These are phyloP conservation scores for Trapa incisa DNA, from an alignment of 345 rosid species.

Conservation along the genomic window DNA sequence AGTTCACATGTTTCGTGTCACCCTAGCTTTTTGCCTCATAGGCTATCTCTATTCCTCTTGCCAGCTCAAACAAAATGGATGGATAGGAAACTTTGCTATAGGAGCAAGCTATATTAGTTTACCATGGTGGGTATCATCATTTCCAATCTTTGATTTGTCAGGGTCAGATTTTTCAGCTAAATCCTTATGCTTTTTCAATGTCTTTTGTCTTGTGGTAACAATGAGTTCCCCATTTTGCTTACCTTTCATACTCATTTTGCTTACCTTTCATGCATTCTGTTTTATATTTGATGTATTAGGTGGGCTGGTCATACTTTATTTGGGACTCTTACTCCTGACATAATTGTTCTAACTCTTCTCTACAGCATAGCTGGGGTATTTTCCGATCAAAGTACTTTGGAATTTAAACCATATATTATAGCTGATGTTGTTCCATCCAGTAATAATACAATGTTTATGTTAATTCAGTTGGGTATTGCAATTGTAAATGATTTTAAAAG, in stretches of 20 bases:
- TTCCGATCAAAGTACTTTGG: slow-evolving; percentile 2
- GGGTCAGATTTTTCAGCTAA: no score
- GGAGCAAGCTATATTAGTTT: slow-evolving; percentile 96
- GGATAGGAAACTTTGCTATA: slow-evolving; percentile 90
- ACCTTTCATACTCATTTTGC: background rate
- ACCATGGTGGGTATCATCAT: slow-evolving; percentile 50
- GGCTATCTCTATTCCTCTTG: slow-evolving; percentile 8
- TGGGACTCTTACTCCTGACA: slow-evolving; percentile 89
- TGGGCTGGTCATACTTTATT: slow-evolving; percentile 99
- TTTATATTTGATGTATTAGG: slow-evolving; percentile 28
- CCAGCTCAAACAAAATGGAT: slow-evolving; percentile 98
- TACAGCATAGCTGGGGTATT: slow-evolving; percentile 96
- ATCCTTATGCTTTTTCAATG: no score
- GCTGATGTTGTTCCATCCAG: background rate
- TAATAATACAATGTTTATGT: slow-evolving; percentile 8
- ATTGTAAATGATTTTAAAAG: slow-evolving; percentile 98
- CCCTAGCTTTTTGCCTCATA: background rate
- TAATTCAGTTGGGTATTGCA: slow-evolving; percentile 71
- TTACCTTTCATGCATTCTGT: background rate
- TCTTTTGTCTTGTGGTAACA: no score
- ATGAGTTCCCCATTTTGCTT: background rate
- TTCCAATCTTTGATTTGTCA: no score
- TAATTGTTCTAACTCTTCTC: slow-evolving; percentile 81
- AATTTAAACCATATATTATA: background rate
- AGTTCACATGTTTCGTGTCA: background rate